Conservation (phyloP, 352 stramenopile genomes). For the Pythium phragmitis region DNA sequence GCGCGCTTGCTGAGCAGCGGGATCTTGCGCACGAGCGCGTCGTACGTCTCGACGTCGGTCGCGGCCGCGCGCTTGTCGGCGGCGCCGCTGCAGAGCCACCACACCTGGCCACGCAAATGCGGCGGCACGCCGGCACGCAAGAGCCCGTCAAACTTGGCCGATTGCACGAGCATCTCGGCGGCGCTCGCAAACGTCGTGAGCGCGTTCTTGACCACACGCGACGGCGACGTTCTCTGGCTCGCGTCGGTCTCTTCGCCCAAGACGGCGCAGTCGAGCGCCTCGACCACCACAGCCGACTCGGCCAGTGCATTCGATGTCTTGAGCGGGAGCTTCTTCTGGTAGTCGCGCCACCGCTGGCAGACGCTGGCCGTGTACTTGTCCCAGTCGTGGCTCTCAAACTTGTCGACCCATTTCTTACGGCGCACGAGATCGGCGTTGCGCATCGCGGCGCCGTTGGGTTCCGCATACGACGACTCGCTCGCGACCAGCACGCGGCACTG, state of each 20-base stretch:
- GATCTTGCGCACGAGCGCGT: constrained; percentile 47
- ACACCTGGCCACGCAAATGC: constrained; percentile 67
- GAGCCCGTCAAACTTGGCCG: constrained; percentile 65
- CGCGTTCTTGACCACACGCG: constrained; percentile 45
- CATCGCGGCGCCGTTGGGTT: constrained; percentile 3
- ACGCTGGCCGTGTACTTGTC: constrained; percentile 33
- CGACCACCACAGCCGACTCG: constrained; percentile 17
- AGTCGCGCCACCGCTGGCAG: constrained; percentile 72
- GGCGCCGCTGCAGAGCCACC: constrained; percentile 79
- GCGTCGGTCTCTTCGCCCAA: neutral
- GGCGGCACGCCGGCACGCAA: constrained; percentile 64
- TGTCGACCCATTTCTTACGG: constrained; percentile 57
- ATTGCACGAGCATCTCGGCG: constrained; percentile 49
- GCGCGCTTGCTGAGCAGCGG: constrained; percentile 63
- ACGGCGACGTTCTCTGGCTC: constrained; percentile 23
- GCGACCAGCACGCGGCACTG: constrained; percentile 14
- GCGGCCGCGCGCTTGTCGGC: constrained; percentile 44
- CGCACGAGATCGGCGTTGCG: constrained; percentile 16
- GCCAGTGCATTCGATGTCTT: neutral
- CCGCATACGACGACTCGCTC: neutral
- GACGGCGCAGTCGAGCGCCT: neutral
- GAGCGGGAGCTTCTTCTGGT: constrained; percentile 52
- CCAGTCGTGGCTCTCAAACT: constrained; percentile 59
- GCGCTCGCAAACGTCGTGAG: constrained; percentile 50
- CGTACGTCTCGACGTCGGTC: constrained; percentile 42